Percentiles rank a stretch among this genome's conserved stretches.
phyloP scores from a whole-genome alignment of 1,139 yeast species.

The Magnusiomyces magnusii region DNA sequence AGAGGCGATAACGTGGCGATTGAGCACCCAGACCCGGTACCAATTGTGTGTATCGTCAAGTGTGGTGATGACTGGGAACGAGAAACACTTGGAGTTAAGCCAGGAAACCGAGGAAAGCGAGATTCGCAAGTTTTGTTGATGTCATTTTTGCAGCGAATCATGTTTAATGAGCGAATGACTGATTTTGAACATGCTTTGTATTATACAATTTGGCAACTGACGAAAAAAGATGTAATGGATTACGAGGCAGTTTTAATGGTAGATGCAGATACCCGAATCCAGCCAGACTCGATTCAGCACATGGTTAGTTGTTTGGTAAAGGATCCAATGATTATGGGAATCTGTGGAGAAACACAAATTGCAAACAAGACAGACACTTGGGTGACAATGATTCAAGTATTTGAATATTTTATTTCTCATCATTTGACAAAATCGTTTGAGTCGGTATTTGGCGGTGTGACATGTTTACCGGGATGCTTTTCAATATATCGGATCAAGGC shows the following conservation, averaged over 20 bases:
- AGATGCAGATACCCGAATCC: slow-evolving; percentile 35
- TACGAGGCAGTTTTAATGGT: slow-evolving; percentile 33
- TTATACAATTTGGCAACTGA: slow-evolving; percentile 28
- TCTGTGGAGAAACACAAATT: slow-evolving; percentile 34
- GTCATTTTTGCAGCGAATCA: slow-evolving; percentile 35
- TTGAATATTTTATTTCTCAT: slow-evolving; percentile 35
- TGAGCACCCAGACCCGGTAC: slow-evolving; percentile 48
- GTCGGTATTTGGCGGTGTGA: slow-evolving; percentile 34
- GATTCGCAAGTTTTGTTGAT: slow-evolving; percentile 34
- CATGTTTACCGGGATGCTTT: slow-evolving; percentile 36
- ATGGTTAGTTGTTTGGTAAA: slow-evolving; percentile 29
- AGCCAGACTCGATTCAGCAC: slow-evolving; percentile 29
- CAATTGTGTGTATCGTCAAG: slow-evolving; percentile 32
- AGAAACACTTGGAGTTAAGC: slow-evolving; percentile 33
- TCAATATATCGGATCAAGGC: slow-evolving; percentile 39
- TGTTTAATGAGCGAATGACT: slow-evolving; percentile 31
- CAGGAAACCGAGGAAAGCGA: slow-evolving; percentile 36
- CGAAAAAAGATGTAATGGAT: slow-evolving; percentile 28
- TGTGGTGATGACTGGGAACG: slow-evolving; percentile 35
- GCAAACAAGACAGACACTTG: slow-evolving; percentile 31
- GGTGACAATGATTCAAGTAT: slow-evolving; percentile 36
- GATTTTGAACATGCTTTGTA: slow-evolving; percentile 33
- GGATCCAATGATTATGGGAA: slow-evolving; percentile 32
- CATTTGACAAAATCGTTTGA: slow-evolving; percentile 35
- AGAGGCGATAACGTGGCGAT: slow-evolving; percentile 39